Conservation (phyloP, 2,329 filamentous ascomycete species). For the Rutstroemia sp. region DNA sequence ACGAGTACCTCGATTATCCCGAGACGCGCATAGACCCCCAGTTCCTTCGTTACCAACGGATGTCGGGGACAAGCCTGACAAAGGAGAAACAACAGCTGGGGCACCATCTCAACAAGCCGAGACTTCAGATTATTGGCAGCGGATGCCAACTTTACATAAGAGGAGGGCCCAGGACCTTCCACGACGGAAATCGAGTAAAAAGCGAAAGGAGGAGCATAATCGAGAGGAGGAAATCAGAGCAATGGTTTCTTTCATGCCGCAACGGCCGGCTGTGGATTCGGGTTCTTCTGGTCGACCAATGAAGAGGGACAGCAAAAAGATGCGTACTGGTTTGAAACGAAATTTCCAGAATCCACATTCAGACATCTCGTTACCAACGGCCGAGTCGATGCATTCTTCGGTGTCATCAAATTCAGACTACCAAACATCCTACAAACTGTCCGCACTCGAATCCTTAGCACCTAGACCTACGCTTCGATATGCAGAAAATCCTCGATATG, state of each 20-base stretch:
- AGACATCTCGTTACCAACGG: slow-evolving; percentile 66
- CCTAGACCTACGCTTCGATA: slow-evolving; percentile 79
- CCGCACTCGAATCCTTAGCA: slow-evolving; percentile 70
- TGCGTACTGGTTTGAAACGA: slow-evolving; percentile 47
- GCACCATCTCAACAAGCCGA: slow-evolving; percentile 21
- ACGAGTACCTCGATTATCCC: slow-evolving; percentile 33
- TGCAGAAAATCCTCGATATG: slow-evolving; percentile 56
- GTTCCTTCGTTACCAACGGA: slow-evolving; percentile 24
- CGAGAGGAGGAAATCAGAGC: slow-evolving; percentile 84
- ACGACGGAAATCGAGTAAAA: slow-evolving; percentile 69
- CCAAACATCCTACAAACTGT: slow-evolving; percentile 67
- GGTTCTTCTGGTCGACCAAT: slow-evolving; percentile 52
- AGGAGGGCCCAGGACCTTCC: slow-evolving; percentile 52
- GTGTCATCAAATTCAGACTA: slow-evolving; percentile 70
- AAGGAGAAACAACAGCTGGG: slow-evolving; percentile 15
- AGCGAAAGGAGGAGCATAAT: slow-evolving; percentile 65
- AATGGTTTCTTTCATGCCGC: slow-evolving; percentile 65
- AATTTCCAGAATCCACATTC: slow-evolving; percentile 49
- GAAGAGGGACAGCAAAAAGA: slow-evolving; percentile 59
- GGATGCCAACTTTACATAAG: slow-evolving; percentile 52
- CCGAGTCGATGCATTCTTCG: slow-evolving; percentile 68
- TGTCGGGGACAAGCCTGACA: slow-evolving; percentile 18
- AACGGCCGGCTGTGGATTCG: slow-evolving; percentile 52
- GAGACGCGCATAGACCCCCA: slow-evolving; percentile 24
- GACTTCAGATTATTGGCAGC: slow-evolving; percentile 32